Evolutionary conservation across 257 asterid species (phyloP).

Genomic region (Ehretia macrophylla): DNA sequence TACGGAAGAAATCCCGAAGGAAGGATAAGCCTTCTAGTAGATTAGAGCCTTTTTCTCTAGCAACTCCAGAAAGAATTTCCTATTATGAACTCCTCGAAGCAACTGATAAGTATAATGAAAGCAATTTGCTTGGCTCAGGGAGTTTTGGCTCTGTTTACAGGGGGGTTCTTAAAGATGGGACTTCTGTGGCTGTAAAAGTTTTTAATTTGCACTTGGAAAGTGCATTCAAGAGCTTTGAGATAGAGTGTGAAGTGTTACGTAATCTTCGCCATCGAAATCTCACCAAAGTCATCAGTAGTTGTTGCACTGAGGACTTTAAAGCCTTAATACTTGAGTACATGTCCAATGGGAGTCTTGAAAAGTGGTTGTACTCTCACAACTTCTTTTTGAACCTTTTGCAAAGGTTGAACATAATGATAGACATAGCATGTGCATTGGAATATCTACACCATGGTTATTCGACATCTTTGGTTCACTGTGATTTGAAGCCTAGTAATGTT

Average conservation of each 20-base stretch:
- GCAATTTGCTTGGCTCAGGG: neutral
- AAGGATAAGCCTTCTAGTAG: neutral
- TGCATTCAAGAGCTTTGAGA: neutral
- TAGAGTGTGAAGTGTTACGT: neutral
- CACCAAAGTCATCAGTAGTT: neutral
- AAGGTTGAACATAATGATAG: neutral
- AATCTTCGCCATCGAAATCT: neutral
- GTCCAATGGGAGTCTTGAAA: neutral
- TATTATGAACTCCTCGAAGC: conserved; percentile 6
- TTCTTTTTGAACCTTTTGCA: neutral
- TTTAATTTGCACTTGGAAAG: no score
- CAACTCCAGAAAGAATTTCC: neutral
- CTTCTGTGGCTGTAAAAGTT: no score
- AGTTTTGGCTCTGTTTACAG: neutral
- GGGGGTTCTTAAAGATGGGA: neutral
- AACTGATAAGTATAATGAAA: neutral
- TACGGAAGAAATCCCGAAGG: neutral
- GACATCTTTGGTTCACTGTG: neutral
- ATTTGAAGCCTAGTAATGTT: neutral
- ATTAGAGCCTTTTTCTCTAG: neutral
- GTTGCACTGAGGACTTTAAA: neutral
- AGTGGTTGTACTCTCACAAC: neutral
- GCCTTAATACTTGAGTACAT: neutral
- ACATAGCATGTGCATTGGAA: neutral
- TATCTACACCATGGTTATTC: neutral